Conservation (phyloP, 345 rosid genomes). For the Moricandia arvensis region DNA sequence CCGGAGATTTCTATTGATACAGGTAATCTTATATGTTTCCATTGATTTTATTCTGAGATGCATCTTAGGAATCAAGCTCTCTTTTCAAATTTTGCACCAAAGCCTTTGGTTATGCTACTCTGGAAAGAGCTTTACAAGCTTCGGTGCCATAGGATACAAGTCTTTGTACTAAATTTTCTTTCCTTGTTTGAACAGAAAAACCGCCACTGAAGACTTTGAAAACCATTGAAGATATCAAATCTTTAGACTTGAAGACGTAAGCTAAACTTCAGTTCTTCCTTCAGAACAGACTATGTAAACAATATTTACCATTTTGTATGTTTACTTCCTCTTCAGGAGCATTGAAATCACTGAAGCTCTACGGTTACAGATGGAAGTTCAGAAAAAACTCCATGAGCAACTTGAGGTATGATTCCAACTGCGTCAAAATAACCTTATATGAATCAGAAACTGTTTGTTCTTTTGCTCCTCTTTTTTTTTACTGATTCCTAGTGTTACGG, state of each 20-base stretch:
- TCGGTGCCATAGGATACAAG: background rate
- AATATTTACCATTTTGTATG: background rate
- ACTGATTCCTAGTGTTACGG: background rate
- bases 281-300: background rate
- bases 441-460: background rate
- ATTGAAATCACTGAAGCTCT: conserved; percentile 64
- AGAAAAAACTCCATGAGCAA: conserved; percentile 91
- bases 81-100: background rate
- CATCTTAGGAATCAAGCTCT: background rate
- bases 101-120: background rate
- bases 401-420: conserved; percentile 62
- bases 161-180: background rate
- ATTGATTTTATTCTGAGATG: background rate
- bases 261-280: conserved; percentile 2
- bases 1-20: conserved; percentile 69
- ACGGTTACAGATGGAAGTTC: conserved; percentile 90
- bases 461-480: conserved; percentile 1
- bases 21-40: conserved; percentile 7
- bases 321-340: conserved; percentile 23
- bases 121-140: background rate
- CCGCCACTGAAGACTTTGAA: conserved; percentile 51
- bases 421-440: background rate
- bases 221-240: conserved; percentile 60
- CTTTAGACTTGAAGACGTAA: conserved; percentile 78
- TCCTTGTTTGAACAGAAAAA: conserved; percentile 44